Conservation (phyloP, 2,329 filamentous ascomycete species). For the Chrysoporthe cubensis region DNA sequence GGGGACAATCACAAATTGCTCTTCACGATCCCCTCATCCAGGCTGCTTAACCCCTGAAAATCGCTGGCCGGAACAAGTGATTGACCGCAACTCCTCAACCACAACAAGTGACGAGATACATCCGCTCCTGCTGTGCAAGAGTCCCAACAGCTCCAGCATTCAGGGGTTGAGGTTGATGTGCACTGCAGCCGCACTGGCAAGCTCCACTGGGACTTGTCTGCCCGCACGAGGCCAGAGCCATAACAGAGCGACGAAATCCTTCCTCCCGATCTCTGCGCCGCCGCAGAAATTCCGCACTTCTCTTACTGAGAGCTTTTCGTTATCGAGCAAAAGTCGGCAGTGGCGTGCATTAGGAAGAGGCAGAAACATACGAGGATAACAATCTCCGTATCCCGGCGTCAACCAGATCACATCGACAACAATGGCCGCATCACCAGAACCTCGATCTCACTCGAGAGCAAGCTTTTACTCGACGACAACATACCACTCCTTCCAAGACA, state of each 20-base stretch:
- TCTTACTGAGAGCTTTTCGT: background rate
- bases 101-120: background rate
- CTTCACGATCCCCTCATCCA: conserved; percentile 10
- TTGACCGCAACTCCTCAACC: conserved; percentile 25
- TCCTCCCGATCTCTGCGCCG: conserved; percentile 5
- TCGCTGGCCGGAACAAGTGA: conserved; percentile 1
- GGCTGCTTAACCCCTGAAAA: conserved; percentile 6
- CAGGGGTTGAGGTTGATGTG: conserved; percentile 26
- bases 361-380: background rate
- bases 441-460: conserved; percentile 40
- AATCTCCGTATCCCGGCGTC: conserved; percentile 1
- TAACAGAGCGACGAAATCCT: conserved; percentile 18
- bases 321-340: background rate
- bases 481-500: conserved; percentile 59
- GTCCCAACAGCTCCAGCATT: conserved; percentile 10
- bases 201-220: conserved; percentile 20
- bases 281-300: background rate
- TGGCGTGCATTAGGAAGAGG: background rate
- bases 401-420: conserved; percentile 8
- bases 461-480: conserved; percentile 54
- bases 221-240: conserved; percentile 21
- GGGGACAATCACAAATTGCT: conserved; percentile 15
- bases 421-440: conserved; percentile 24
- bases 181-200: conserved; percentile 17
- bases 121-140: conserved; percentile 8